Conservation (phyloP, 2,329 filamentous ascomycete species). For the Aspergillus brunneoviolaceus region DNA sequence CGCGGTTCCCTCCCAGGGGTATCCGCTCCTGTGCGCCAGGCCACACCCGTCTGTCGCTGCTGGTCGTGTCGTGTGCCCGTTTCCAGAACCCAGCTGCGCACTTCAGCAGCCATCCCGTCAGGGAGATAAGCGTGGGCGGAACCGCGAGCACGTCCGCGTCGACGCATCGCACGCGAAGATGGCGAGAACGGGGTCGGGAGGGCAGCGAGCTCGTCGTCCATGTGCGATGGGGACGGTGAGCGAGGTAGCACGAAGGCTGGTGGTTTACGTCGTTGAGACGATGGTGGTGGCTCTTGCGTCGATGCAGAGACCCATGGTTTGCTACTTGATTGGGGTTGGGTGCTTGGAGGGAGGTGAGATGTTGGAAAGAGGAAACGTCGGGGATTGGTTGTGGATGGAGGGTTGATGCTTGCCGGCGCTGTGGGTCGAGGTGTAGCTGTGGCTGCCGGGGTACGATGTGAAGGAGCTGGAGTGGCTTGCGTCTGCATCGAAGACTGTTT, state of each 20-base stretch:
- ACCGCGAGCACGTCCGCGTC: slow-evolving; percentile 29
- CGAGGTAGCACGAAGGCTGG: slow-evolving; percentile 40
- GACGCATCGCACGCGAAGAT: slow-evolving; percentile 30
- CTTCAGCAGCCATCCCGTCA: slow-evolving; percentile 42
- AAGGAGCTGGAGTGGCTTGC: neutral
- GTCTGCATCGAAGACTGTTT: slow-evolving; percentile 12
- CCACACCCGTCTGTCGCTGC: neutral
- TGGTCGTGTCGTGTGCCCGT: slow-evolving; percentile 34
- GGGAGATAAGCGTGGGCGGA: slow-evolving; percentile 30
- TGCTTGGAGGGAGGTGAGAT: slow-evolving; percentile 23
- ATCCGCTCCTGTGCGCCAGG: neutral
- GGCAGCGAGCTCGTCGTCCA: slow-evolving; percentile 16
- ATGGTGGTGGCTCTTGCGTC: slow-evolving; percentile 16
- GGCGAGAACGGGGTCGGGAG: slow-evolving; percentile 39
- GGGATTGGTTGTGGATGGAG: slow-evolving; percentile 26
- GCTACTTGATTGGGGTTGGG: slow-evolving; percentile 10
- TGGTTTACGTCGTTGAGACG: slow-evolving; percentile 5
- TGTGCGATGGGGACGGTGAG: slow-evolving; percentile 32
- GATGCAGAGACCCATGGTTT: slow-evolving; percentile 3
- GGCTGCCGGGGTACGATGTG: slow-evolving; percentile 6
- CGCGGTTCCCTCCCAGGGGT: neutral
- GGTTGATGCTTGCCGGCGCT: slow-evolving; percentile 18
- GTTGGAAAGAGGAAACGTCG: slow-evolving; percentile 33
- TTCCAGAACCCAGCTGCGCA: slow-evolving; percentile 45
- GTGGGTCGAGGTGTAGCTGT: slow-evolving; percentile 9